Evolutionary conservation across 352 stramenopile genomes (phyloP).

Genomic region (Aphanomyces invadans): DNA sequence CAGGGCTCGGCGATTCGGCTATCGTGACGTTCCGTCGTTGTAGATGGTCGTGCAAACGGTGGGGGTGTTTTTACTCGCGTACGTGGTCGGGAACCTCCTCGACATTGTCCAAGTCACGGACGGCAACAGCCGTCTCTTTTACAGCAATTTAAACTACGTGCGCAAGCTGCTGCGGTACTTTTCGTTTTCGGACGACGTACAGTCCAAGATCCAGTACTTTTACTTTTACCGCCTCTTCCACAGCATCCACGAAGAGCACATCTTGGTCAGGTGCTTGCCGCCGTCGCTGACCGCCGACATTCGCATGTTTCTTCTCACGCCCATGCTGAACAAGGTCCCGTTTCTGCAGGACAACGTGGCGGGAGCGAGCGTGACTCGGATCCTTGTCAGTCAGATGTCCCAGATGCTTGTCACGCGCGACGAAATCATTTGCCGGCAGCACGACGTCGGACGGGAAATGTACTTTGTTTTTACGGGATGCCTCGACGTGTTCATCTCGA

Average conservation of each 20-base stretch:
- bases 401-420: conserved; percentile 51
- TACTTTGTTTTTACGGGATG: conserved; percentile 63
- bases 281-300: conserved; percentile 60
- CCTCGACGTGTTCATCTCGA: conserved; percentile 30
- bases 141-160: conserved; percentile 41
- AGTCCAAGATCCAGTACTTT: conserved; percentile 55
- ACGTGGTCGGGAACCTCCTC: conserved; percentile 46
- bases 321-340: conserved; percentile 58
- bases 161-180: conserved; percentile 47
- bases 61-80: conserved; percentile 42
- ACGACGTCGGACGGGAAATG: conserved; percentile 59
- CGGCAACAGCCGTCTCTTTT: conserved; percentile 45
- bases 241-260: conserved; percentile 59
- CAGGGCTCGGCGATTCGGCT: not conserved
- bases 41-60: conserved; percentile 18
- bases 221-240: conserved; percentile 58
- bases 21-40: too few relatives aligned
- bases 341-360: conserved; percentile 32
- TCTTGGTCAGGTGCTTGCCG: conserved; percentile 50
- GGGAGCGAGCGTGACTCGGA: conserved; percentile 45
- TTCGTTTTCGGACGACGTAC: conserved; percentile 33
- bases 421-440: conserved; percentile 55
- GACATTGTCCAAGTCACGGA: conserved; percentile 51
- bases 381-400: conserved; percentile 59
- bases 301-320: conserved; percentile 51